A percentile compares a stretch with the other conserved stretches of the same genome.
These are phyloP conservation scores for Nicotiana noctiflora DNA, from an alignment of 257 asterid genomes.

Conservation along the genomic window DNA sequence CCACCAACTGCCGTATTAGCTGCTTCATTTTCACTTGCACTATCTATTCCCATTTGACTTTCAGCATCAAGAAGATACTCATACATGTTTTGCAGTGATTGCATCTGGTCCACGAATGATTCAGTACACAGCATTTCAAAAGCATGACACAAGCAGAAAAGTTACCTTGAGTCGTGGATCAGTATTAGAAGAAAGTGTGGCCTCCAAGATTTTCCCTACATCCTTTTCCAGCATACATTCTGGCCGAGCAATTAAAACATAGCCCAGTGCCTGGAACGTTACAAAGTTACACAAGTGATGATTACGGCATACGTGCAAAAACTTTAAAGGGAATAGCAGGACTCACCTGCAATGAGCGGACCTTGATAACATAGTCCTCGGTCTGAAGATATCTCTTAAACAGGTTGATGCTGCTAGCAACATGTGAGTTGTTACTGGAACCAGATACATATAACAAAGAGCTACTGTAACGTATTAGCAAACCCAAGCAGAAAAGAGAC, in stretches of 20 bases:
- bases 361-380: constrained; percentile 77
- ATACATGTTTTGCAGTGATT: constrained; percentile 84
- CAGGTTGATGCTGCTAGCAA: constrained; percentile 53
- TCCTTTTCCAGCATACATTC: constrained; percentile 89
- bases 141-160: constrained; percentile 17
- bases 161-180: constrained; percentile 83
- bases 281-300: constrained; percentile 14
- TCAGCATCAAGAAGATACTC: constrained; percentile 98
- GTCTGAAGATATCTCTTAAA: constrained; percentile 87
- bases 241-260: constrained; percentile 83
- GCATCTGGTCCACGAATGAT: constrained; percentile 56
- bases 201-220: constrained; percentile 62
- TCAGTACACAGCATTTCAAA: constrained; percentile 15
- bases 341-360: constrained; percentile 81
- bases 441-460: constrained; percentile 45
- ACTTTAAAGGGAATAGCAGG: constrained; percentile 11
- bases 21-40: constrained; percentile 39
- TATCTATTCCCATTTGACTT: constrained; percentile 72
- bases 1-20: constrained; percentile 36
- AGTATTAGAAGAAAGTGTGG: constrained; percentile 49
- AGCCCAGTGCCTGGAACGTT: constrained; percentile 78
- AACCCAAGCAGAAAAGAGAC: constrained; percentile 95
- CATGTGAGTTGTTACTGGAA: constrained; percentile 52
- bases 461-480: constrained; percentile 89
- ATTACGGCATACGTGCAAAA: neutral